Evolutionary conservation across 805 yeast species (phyloP).

Genomic region (Sungouiella blattae): DNA sequence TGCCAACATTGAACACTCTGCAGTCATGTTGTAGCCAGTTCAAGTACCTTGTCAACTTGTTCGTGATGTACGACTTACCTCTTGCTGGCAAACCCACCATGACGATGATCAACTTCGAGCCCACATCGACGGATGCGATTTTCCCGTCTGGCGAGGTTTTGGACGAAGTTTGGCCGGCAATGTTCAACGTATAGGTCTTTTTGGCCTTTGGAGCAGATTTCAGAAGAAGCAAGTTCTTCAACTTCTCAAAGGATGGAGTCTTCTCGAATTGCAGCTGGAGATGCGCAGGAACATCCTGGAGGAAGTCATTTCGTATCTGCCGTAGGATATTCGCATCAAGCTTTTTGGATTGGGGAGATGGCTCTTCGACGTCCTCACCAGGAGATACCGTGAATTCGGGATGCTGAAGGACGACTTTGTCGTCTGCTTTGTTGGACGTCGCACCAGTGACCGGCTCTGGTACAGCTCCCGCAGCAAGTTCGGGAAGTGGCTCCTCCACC

Average conservation of each 20-base stretch:
- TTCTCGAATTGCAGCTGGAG: constrained; percentile 36
- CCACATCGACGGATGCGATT: constrained; percentile 64
- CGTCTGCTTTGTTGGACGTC: not conserved
- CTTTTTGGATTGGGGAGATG: constrained; percentile 2
- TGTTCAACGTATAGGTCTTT: constrained; percentile 80
- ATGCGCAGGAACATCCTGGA: constrained; percentile 32
- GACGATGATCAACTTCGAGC: constrained; percentile 74
- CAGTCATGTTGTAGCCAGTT: constrained; percentile 94
- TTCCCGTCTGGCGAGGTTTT: constrained; percentile 74
- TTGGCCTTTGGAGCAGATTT: constrained; percentile 42
- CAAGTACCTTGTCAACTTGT: constrained; percentile 82
- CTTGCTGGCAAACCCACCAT: constrained; percentile 97
- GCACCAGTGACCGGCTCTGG: not conserved
- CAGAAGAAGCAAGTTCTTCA: constrained; percentile 31
- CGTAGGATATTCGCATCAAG: constrained; percentile 14
- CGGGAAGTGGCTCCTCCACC: not conserved
- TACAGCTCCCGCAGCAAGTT: not conserved
- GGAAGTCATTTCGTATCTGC: constrained; percentile 26
- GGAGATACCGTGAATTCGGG: not conserved
- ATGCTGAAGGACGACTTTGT: not conserved
- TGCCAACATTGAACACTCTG: constrained; percentile 90
- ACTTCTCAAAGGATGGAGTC: constrained; percentile 39
- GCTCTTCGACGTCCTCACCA: not conserved
- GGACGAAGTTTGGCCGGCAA: constrained; percentile 87
- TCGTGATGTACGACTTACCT: constrained; percentile 91